Conservation (phyloP, 768 basidiomycete genomes). For the Collybiopsis luxurians region DNA sequence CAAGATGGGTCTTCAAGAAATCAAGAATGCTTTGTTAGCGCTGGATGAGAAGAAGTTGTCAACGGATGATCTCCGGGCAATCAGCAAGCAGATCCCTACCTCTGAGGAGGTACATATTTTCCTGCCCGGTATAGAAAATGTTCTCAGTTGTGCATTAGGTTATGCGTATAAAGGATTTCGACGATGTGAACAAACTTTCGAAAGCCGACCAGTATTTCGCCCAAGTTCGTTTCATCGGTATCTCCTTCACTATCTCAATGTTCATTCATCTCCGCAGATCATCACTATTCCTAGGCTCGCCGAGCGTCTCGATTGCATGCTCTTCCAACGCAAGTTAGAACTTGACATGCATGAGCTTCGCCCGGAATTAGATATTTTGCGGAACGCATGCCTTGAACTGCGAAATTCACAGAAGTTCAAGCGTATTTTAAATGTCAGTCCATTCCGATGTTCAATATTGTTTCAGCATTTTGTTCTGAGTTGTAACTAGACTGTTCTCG, state of each 20-base stretch:
- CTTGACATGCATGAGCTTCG: slow-evolving; percentile 80
- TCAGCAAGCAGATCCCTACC: slow-evolving; percentile 75
- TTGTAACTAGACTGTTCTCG: slow-evolving; percentile 56
- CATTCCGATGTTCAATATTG: background rate
- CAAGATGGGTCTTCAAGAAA: slow-evolving; percentile 59
- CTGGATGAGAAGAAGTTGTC: slow-evolving; percentile 67
- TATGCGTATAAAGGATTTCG: slow-evolving; percentile 64
- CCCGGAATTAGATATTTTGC: slow-evolving; percentile 74
- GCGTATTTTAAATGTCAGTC: slow-evolving; percentile 60
- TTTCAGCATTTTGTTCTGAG: background rate
- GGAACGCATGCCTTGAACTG: slow-evolving; percentile 69
- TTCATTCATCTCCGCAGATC: slow-evolving; percentile 43
- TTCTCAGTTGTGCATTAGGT: slow-evolving; percentile 36
- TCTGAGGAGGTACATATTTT: slow-evolving; percentile 68
- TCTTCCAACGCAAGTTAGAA: slow-evolving; percentile 80
- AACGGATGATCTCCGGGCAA: slow-evolving; percentile 73
- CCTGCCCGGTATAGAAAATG: background rate
- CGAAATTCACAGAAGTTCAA: slow-evolving; percentile 63
- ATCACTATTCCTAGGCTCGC: slow-evolving; percentile 73
- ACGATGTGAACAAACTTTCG: slow-evolving; percentile 69
- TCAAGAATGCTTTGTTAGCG: slow-evolving; percentile 69
- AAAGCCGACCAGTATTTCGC: slow-evolving; percentile 83
- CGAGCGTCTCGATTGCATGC: slow-evolving; percentile 76
- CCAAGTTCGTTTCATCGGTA: slow-evolving; percentile 45
- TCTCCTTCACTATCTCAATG: background rate